Conservation (phyloP, 306 rosid genomes). For the Morella rubra region DNA sequence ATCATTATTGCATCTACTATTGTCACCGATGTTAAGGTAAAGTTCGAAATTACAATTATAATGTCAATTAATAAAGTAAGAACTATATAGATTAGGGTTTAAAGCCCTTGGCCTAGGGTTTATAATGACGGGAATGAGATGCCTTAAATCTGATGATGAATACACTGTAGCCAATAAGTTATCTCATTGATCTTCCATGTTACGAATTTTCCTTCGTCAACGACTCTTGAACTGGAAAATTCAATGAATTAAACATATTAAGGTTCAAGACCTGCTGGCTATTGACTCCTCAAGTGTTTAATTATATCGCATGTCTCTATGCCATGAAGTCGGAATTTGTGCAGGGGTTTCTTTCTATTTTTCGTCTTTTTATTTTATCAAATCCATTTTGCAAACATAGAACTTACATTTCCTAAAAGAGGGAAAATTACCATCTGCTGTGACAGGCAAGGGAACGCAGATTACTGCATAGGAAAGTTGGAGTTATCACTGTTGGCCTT, state of each 20-base stretch:
- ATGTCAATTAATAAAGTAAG: conserved; percentile 3
- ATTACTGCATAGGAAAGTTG: conserved; percentile 15
- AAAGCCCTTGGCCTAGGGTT: conserved; percentile 27
- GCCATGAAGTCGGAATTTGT: background rate
- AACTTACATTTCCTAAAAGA: background rate
- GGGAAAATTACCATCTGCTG: conserved; percentile 11
- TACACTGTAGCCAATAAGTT: background rate
- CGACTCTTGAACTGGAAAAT: background rate
- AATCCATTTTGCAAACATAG: background rate
- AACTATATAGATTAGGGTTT: conserved; percentile 35
- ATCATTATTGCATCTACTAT: background rate
- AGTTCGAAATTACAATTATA: conserved; percentile 5
- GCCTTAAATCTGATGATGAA: conserved; percentile 4
- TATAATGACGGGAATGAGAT: background rate
- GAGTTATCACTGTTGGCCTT: conserved; percentile 22
- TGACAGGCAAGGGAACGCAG: background rate
- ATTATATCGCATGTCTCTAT: background rate
- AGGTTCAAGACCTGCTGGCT: background rate
- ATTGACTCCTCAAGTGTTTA: background rate
- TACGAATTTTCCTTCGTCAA: background rate
- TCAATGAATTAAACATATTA: background rate
- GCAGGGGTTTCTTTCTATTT: background rate
- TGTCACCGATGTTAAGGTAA: conserved; percentile 12
- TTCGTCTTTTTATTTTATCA: background rate
- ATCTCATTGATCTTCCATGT: background rate